Conservation (phyloP, 129 eudicot genomes). For the Escallonia herrerae region DNA sequence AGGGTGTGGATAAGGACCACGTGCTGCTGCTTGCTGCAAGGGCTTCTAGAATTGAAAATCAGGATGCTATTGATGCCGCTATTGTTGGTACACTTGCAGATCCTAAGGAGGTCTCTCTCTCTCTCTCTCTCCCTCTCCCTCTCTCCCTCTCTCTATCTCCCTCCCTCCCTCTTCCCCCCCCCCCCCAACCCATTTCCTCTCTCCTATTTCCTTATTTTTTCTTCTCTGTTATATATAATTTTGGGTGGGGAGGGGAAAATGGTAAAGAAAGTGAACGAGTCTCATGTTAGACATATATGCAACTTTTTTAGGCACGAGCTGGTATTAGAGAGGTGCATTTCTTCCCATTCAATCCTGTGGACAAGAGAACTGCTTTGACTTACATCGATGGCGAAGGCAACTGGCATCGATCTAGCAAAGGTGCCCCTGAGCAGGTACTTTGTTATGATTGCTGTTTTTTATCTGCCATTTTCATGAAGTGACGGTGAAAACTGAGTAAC, state of each 20-base stretch:
- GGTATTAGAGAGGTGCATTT: constrained; percentile 76
- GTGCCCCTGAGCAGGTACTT: constrained; percentile 87
- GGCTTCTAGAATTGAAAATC: constrained; percentile 82
- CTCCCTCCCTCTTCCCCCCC: too few species aligned
- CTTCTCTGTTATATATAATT: too few species aligned
- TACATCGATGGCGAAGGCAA: constrained; percentile 65
- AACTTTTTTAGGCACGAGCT: constrained; percentile 54
- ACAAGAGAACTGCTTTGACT: constrained; percentile 91
- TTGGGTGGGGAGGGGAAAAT: too few species aligned
- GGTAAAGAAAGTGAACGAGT: neutral
- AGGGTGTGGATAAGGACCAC: constrained; percentile 68
- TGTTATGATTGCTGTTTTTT: too few species aligned
- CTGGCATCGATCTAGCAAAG: constrained; percentile 91
- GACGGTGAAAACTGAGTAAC: neutral
- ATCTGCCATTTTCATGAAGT: too few species aligned
- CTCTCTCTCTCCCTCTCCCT: neutral
- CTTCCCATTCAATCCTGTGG: constrained; percentile 86
- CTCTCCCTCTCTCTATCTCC: too few species aligned
- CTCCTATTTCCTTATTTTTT: too few species aligned
- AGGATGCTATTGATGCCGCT: constrained; percentile 88
- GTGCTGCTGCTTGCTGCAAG: constrained; percentile 74
- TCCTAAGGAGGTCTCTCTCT: constrained; percentile 57
- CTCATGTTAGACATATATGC: neutral
- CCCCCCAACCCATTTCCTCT: too few species aligned
- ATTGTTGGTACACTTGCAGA: constrained; percentile 88